phyloP scores from a whole-genome alignment of 345 rosid species.

The Durio zibethinus region DNA sequence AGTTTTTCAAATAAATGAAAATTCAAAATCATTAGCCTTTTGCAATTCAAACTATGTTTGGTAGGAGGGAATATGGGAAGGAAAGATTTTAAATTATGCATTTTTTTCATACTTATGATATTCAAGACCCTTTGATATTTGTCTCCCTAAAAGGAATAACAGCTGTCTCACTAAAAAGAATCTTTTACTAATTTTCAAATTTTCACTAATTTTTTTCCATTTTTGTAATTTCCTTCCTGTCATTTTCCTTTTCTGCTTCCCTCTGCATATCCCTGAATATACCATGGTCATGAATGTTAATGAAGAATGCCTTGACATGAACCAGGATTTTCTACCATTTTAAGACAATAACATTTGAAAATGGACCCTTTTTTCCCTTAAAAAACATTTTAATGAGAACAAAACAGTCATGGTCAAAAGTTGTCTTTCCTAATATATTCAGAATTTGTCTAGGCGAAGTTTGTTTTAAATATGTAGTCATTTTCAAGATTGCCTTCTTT shows the following conservation, averaged over 20 bases:
- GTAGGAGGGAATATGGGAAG: background rate
- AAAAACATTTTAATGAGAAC: no score
- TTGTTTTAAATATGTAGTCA: no score
- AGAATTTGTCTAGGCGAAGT: no score
- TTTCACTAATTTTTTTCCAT: background rate
- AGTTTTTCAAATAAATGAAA: background rate
- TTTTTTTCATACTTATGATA: background rate
- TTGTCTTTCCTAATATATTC: no score
- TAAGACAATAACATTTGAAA: no score
- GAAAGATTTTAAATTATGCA: no score
- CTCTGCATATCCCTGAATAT: background rate
- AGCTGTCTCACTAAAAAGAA: background rate
- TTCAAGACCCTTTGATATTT: background rate
- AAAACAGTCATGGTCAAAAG: no score
- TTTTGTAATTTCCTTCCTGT: background rate
- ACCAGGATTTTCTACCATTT: no score
- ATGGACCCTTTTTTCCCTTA: no score
- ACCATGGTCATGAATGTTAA: background rate
- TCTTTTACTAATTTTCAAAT: no score
- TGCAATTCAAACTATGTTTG: background rate
- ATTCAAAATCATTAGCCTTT: background rate
- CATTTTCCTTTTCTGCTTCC: background rate
- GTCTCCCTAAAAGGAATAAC: background rate
- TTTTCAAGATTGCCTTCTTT: background rate
- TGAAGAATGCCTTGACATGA: background rate